Conservation (phyloP, 139 green algal genomes). For the Trebouxia sp. region DNA sequence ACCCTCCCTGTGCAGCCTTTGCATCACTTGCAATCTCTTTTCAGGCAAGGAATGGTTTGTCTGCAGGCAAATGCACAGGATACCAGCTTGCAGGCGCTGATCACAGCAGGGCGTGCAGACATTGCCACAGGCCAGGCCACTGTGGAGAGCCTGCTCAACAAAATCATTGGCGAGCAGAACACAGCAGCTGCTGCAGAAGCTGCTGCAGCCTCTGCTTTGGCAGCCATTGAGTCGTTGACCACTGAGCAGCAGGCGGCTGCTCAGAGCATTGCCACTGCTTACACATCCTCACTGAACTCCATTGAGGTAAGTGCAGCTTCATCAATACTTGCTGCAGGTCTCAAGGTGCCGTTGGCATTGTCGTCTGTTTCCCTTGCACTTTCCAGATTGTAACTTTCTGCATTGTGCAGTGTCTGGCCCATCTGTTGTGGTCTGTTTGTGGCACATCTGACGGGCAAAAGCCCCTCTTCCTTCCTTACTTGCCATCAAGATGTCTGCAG, state of each 20-base stretch:
- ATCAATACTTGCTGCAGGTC: too few relatives aligned
- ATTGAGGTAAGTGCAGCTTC: slow-evolving; percentile 38
- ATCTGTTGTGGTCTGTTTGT: too few relatives aligned
- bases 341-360: too few relatives aligned
- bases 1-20: background rate
- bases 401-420: too few relatives aligned
- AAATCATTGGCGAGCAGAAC: slow-evolving; percentile 72
- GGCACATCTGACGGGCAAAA: too few relatives aligned
- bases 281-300: slow-evolving; percentile 55
- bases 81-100: slow-evolving; percentile 55
- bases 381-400: too few relatives aligned
- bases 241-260: slow-evolving; percentile 54
- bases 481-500: too few relatives aligned
- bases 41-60: background rate
- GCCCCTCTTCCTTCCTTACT: too few relatives aligned
- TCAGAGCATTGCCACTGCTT: slow-evolving; percentile 50
- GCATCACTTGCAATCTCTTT: too few relatives aligned
- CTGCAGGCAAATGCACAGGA: background rate
- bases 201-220: slow-evolving; percentile 45
- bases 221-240: slow-evolving; percentile 40
- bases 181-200: slow-evolving; percentile 43
- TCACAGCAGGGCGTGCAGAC: slow-evolving; percentile 55
- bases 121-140: slow-evolving; percentile 57
- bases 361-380: too few relatives aligned
- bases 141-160: slow-evolving; percentile 58